Conservation (phyloP, 2,329 filamentous ascomycete genomes). For the Sporothrix schenckii region DNA sequence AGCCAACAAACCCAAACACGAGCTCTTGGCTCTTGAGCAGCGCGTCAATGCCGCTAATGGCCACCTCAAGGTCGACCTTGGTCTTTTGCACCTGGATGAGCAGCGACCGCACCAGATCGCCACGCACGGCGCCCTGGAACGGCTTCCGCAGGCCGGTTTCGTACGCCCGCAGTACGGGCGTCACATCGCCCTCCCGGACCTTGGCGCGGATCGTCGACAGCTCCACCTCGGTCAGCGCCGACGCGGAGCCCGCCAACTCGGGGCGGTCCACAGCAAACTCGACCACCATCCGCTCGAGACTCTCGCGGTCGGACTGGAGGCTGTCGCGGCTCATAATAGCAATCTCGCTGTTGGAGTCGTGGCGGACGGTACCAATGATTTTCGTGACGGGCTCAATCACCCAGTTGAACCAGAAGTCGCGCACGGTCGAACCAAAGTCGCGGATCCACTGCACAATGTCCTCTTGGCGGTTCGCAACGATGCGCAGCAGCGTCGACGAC, state of each 20-base stretch:
- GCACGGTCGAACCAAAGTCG: slow-evolving; percentile 74
- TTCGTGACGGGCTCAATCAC: slow-evolving; percentile 82
- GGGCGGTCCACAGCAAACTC: slow-evolving; percentile 90
- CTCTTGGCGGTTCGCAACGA: slow-evolving; percentile 72
- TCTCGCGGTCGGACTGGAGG: slow-evolving; percentile 84
- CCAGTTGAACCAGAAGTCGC: slow-evolving; percentile 97
- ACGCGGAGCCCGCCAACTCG: slow-evolving; percentile 55
- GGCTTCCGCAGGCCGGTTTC: slow-evolving; percentile 84
- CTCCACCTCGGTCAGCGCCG: slow-evolving; percentile 66
- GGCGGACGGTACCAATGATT: slow-evolving; percentile 87
- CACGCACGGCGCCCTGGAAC: slow-evolving; percentile 77
- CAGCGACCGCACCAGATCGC: slow-evolving; percentile 85
- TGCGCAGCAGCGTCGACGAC: slow-evolving; percentile 80
- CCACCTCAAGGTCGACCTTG: slow-evolving; percentile 96
- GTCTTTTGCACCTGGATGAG: slow-evolving; percentile 98
- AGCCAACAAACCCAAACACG: slow-evolving; percentile 93
- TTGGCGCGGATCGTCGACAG: slow-evolving; percentile 74
- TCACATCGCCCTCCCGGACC: slow-evolving; percentile 89
- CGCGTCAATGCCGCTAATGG: slow-evolving; percentile 92
- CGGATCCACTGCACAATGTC: slow-evolving; percentile 79
- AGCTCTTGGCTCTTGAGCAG: slow-evolving; percentile 95
- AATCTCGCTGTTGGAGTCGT: slow-evolving; percentile 89
- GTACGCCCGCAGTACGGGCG: slow-evolving; percentile 86
- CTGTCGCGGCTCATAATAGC: slow-evolving; percentile 96
- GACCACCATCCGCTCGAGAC: slow-evolving; percentile 95